A percentile compares a stretch with the other conserved stretches of the same genome.
Evolutionary conservation across 768 basidiomycete species (phyloP).

Genomic region (Brasilioporus rufonigricans): DNA sequence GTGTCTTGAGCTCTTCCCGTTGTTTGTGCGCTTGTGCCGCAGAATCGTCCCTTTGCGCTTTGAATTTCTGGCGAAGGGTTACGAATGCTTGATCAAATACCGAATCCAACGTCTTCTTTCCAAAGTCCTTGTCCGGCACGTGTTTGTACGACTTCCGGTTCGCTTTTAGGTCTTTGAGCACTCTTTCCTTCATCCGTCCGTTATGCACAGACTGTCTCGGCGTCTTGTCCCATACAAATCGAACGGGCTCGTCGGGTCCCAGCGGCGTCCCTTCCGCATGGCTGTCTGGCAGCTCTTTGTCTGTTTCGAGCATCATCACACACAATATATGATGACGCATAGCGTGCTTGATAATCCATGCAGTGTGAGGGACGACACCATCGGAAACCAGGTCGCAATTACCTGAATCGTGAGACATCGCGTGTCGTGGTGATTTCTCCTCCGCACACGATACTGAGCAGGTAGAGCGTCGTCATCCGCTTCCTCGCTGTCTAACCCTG

Average conservation of each 20-base stretch:
- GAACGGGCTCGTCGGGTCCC: conserved; percentile 51
- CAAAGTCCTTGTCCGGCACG: conserved; percentile 65
- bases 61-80: conserved; percentile 67
- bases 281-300: conserved; percentile 59
- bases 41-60: conserved; percentile 50
- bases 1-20: conserved; percentile 61
- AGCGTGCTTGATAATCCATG: conserved; percentile 49
- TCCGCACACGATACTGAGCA: conserved; percentile 36
- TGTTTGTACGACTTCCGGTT: conserved; percentile 58
- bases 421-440: conserved; percentile 60
- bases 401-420: conserved; percentile 70
- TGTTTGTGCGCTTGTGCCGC: conserved; percentile 44
- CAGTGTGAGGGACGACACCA: conserved; percentile 1
- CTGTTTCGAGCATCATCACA: conserved; percentile 54
- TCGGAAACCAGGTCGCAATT: conserved; percentile 13
- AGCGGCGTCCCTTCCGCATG: conserved; percentile 53
- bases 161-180: conserved; percentile 58
- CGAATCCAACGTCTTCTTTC: conserved; percentile 55
- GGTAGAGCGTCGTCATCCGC: conserved; percentile 35
- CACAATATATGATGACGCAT: conserved; percentile 65
- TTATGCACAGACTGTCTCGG: conserved; percentile 74
- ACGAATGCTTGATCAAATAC: conserved; percentile 72
- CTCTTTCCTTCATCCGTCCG: conserved; percentile 62
- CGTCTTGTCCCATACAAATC: conserved; percentile 81
- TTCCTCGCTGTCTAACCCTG: conserved; percentile 36